Evolutionary conservation across 257 asterid genomes (phyloP).

Genomic region (Solanum corneliomulleri): DNA sequence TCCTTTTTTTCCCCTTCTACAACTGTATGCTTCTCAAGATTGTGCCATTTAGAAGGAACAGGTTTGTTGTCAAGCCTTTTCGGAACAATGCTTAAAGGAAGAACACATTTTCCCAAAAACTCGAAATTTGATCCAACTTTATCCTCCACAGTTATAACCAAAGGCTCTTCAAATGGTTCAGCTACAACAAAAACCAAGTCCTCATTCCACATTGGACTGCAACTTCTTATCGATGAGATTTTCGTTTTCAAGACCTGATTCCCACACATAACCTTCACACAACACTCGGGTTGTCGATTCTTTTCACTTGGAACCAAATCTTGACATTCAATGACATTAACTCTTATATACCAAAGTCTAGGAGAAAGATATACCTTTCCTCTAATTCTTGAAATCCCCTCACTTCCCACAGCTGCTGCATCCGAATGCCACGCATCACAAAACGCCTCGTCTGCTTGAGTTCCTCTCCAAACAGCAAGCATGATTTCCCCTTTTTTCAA

Average conservation of each 20-base stretch:
- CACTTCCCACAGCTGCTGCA: slow-evolving; percentile 56
- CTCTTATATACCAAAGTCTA: slow-evolving; percentile 70
- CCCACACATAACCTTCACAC: slow-evolving; percentile 43
- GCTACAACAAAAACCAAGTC: slow-evolving; percentile 65
- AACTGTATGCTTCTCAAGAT: slow-evolving; percentile 49
- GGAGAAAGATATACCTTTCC: slow-evolving; percentile 84
- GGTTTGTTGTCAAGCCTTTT: slow-evolving; percentile 60
- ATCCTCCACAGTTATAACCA: slow-evolving; percentile 52
- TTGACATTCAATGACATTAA: slow-evolving; percentile 67
- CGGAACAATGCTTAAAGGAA: slow-evolving; percentile 19
- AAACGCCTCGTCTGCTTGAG: slow-evolving; percentile 80
- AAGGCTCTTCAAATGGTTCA: slow-evolving; percentile 70
- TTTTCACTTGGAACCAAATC: slow-evolving; percentile 52
- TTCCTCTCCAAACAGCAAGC: slow-evolving; percentile 85
- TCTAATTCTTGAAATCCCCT: slow-evolving; percentile 44
- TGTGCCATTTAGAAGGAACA: slow-evolving; percentile 59
- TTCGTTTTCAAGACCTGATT: slow-evolving; percentile 42
- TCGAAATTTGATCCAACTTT: slow-evolving; percentile 32
- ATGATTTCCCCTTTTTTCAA: slow-evolving; percentile 61
- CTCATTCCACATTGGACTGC: slow-evolving; percentile 69
- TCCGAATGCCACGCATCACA: slow-evolving; percentile 91
- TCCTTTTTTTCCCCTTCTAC: slow-evolving; percentile 49
- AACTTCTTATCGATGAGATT: slow-evolving; percentile 19
- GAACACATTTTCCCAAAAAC: slow-evolving; percentile 37
- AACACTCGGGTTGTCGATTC: slow-evolving; percentile 36